Evolutionary conservation across 495 filamentous ascomycete genomes (phyloP).

Genomic region (Penicillium verhagenii): DNA sequence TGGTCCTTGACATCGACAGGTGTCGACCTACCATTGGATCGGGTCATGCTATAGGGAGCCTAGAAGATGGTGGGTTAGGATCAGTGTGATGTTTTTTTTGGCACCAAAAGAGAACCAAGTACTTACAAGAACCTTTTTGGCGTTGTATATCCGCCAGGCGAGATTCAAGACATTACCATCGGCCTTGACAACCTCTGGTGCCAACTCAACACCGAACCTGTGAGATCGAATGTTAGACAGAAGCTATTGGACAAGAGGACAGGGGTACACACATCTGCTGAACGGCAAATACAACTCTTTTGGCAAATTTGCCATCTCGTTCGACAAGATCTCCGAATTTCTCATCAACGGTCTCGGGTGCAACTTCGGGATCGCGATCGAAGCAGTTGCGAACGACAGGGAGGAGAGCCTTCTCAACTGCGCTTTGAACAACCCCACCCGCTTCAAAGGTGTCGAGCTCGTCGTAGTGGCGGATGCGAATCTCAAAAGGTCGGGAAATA

Average conservation of each 20-base stretch:
- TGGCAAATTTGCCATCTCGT: conserved; percentile 82
- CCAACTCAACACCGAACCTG: conserved; percentile 92
- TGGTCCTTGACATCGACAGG: conserved; percentile 34
- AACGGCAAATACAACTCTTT: conserved; percentile 87
- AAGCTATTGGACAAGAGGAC: background rate
- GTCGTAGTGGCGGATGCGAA: conserved; percentile 75
- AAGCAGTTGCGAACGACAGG: conserved; percentile 88
- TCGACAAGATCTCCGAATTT: conserved; percentile 80
- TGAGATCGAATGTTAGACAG: conserved; percentile 7
- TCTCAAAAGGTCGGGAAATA: conserved; percentile 89
- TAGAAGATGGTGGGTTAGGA: conserved; percentile 15
- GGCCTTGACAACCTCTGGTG: conserved; percentile 85
- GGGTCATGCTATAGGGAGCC: conserved; percentile 51
- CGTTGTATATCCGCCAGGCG: conserved; percentile 93
- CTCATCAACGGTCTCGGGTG: conserved; percentile 76
- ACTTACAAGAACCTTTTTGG: conserved; percentile 90
- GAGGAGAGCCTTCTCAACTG: conserved; percentile 74
- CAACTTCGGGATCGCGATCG: conserved; percentile 87
- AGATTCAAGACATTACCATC: conserved; percentile 91
- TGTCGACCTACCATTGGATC: conserved; percentile 42
- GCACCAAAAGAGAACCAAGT: background rate
- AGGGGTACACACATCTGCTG: conserved; percentile 69
- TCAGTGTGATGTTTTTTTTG: background rate
- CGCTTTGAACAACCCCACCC: conserved; percentile 48
- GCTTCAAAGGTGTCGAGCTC: conserved; percentile 57